Conservation (phyloP, 257 asterid genomes). For the Solanum dulcamara region DNA sequence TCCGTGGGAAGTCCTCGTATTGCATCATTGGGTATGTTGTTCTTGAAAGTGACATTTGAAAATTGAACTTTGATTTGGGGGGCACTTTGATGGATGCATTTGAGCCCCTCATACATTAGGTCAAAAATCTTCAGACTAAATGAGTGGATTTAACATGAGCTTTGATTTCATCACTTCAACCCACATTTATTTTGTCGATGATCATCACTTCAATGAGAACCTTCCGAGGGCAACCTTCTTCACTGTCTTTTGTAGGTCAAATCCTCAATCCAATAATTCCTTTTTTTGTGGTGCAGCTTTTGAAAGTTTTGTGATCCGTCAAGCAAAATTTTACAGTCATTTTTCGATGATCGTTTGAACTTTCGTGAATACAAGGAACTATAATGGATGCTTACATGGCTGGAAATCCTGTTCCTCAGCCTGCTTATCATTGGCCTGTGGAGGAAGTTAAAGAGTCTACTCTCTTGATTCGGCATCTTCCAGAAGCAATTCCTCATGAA, state of each 20-base stretch:
- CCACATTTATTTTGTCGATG: background rate
- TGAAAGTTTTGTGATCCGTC: background rate
- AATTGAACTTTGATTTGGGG: background rate
- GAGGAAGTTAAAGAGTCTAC: slow-evolving; percentile 12
- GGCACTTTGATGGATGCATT: background rate
- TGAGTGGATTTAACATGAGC: background rate
- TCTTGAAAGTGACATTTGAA: background rate
- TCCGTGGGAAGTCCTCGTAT: too few species aligned
- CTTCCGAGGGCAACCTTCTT: background rate
- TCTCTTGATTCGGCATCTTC: slow-evolving; percentile 78
- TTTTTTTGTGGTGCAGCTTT: background rate
- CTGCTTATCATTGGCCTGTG: background rate
- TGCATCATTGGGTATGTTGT: too few species aligned
- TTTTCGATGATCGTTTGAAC: background rate
- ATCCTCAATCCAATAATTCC: background rate
- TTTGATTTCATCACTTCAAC: background rate
- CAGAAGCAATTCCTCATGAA: slow-evolving; percentile 68
- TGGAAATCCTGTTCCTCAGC: background rate
- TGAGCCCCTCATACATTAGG: background rate
- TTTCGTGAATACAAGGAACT: background rate
- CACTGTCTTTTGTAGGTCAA: background rate
- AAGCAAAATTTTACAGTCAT: background rate
- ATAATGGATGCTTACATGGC: background rate
- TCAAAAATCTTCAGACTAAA: too few species aligned
- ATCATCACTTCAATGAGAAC: background rate